Conservation (phyloP, 2,329 filamentous ascomycete species). For the Alternaria brassicae region DNA sequence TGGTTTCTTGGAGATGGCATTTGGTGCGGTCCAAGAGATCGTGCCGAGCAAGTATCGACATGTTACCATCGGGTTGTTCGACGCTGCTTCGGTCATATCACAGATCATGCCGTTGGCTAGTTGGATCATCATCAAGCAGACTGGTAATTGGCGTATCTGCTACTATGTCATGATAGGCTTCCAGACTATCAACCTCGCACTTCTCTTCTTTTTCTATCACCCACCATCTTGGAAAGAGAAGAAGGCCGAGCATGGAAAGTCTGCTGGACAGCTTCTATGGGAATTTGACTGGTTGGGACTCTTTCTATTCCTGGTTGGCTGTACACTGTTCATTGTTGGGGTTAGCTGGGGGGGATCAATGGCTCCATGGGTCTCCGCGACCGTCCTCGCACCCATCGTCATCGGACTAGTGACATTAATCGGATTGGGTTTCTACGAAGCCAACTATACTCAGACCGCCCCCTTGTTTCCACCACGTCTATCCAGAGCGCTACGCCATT, state of each 20-base stretch:
- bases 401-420: slow-evolving; percentile 35
- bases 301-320: slow-evolving; percentile 38
- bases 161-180: slow-evolving; percentile 48
- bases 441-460: slow-evolving; percentile 30
- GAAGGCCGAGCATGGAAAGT: slow-evolving; percentile 38
- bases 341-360: slow-evolving; percentile 37
- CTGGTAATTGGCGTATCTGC: slow-evolving; percentile 35
- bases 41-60: slow-evolving; percentile 51
- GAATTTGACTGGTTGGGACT: slow-evolving; percentile 43
- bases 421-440: slow-evolving; percentile 38
- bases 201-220: slow-evolving; percentile 44
- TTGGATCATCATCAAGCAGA: slow-evolving; percentile 41
- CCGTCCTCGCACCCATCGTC: slow-evolving; percentile 34
- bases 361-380: slow-evolving; percentile 35
- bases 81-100: slow-evolving; percentile 41
- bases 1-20: slow-evolving; percentile 53
- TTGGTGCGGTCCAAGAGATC: slow-evolving; percentile 49
- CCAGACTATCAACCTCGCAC: slow-evolving; percentile 31
- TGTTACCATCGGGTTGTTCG: slow-evolving; percentile 48
- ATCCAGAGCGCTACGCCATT: slow-evolving; percentile 37
- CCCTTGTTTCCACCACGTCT: slow-evolving; percentile 42
- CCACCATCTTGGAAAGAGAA: slow-evolving; percentile 50
- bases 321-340: slow-evolving; percentile 42
- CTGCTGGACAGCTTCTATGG: slow-evolving; percentile 26
- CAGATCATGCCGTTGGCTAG: slow-evolving; percentile 45